These are phyloP conservation scores for Pseudomicrostroma phylloplanum DNA, from an alignment of 1,284 basidiomycete species.

Conservation along the genomic window DNA sequence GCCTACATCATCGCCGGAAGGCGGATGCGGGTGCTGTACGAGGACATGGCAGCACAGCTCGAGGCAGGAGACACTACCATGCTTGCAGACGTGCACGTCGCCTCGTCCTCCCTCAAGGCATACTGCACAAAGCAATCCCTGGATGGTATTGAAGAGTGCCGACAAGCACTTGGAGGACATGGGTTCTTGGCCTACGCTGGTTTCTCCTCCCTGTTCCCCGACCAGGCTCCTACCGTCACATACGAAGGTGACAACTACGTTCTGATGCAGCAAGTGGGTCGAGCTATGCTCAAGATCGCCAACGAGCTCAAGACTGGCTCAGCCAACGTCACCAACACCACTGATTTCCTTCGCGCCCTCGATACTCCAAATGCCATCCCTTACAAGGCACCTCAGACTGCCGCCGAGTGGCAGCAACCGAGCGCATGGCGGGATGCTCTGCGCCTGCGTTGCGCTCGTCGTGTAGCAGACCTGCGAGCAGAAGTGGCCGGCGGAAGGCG, in stretches of 20 bases:
- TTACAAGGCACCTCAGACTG: constrained; percentile 23
- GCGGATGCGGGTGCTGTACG: constrained; percentile 55
- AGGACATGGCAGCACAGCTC: constrained; percentile 34
- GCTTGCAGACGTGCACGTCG: constrained; percentile 64
- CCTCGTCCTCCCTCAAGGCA: constrained; percentile 65
- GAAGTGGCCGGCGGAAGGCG: constrained; percentile 29
- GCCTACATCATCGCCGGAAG: constrained; percentile 66
- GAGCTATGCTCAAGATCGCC: constrained; percentile 41
- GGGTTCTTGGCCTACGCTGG: constrained; percentile 68
- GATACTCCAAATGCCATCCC: constrained; percentile 20
- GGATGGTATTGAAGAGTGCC: constrained; percentile 63
- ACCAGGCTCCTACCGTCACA: constrained; percentile 21
- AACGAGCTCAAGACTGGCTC: constrained; percentile 21
- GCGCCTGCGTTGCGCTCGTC: constrained; percentile 31
- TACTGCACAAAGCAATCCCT: constrained; percentile 59
- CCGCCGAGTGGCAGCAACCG: constrained; percentile 33
- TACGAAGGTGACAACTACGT: constrained; percentile 39
- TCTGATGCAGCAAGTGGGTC: constrained; percentile 37
- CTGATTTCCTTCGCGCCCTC: constrained; percentile 32
- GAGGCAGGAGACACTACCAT: constrained; percentile 14
- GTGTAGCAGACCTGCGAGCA: constrained; percentile 35
- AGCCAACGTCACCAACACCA: constrained; percentile 29
- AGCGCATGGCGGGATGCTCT: constrained; percentile 32
- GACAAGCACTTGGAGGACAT: constrained; percentile 70
- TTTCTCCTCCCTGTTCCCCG: constrained; percentile 16